Evolutionary conservation across 257 asterid genomes (phyloP), one percentile per base, ranked within the genome.

Genomic region (Solanum piurae): DNA sequence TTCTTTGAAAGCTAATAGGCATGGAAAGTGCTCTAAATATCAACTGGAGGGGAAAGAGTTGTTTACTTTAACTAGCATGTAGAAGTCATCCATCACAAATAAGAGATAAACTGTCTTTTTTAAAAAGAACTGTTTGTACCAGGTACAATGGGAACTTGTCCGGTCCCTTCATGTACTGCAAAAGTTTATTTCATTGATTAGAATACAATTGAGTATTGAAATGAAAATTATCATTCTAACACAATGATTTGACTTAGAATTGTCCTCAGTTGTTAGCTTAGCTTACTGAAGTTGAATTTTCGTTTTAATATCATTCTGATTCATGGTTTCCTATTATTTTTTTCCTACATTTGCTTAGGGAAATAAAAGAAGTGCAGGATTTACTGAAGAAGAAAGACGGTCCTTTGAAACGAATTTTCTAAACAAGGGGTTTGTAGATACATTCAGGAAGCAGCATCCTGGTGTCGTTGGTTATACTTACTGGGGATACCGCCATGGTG

Each of bases 401-500:
- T 97, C 98, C 58, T 97, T 97, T 20, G 92, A 95, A 88, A 87
- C 89, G 5, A 96, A 94, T 91, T 97, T 95, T 86, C 83, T 97
- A 87, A 96, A 94, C 36, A 91, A 84, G 91, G 99, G 99, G 42
- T 94, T 95, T 75, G 97, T 97, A 69, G 99, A 97, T 90, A 96
- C 99, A 79, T 96, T 96, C 87, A 91, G 99, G 93, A 95, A 93
- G 89, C 99, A 97, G 86, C 99, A 96, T 87, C 99, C 99, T 12
- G 90, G 95, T 4, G 95, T 91, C 34, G 98, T 97, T 89, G 99
- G 96, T 72, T 97, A 97, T 89, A 95, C 99, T 31, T 97, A 94
- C 75, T 97, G 99, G 99, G 99, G 98, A 13, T 96, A 96, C 90
- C 93, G 98, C 89, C 99, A 96, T 73, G 96, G 98, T 85, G 99